Conservation (phyloP, 164 flowering plant species). For the Vitis labrusca region DNA sequence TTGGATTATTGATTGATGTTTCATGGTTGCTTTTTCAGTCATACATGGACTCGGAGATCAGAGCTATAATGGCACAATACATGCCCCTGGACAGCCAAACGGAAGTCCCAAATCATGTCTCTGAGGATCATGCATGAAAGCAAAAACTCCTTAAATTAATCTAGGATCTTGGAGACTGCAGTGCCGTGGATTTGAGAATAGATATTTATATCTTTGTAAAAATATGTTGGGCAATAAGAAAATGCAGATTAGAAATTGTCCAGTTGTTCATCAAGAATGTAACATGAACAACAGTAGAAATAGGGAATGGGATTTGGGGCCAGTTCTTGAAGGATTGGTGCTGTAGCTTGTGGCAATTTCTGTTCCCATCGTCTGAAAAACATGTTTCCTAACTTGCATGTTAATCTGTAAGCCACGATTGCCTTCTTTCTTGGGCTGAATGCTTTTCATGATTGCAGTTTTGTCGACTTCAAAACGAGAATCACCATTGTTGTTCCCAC, state of each 20-base stretch:
- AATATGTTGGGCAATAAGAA: conserved; percentile 10
- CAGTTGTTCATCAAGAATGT: conserved; percentile 5
- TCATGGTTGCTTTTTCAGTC: conserved; percentile 27
- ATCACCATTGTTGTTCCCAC: no score
- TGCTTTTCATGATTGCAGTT: no score
- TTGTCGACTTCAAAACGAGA: no score
- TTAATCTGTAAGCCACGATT: no score
- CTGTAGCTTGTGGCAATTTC: not conserved
- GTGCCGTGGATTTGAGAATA: not conserved
- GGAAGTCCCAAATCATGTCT: conserved; percentile 59
- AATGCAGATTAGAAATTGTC: conserved; percentile 7
- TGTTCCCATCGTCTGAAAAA: not conserved
- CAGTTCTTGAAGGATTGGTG: conserved; percentile 6
- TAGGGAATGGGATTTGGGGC: not conserved
- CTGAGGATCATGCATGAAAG: conserved; percentile 33
- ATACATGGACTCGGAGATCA: conserved; percentile 80
- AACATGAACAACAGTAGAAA: conserved; percentile 10
- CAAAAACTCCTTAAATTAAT: conserved; percentile 1
- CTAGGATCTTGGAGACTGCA: not conserved
- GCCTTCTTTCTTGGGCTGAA: no score
- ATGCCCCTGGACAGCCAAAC: conserved; percentile 82
- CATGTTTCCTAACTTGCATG: not conserved
- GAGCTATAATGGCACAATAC: conserved; percentile 86
- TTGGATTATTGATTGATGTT: not conserved
- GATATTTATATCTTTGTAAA: not conserved